Conservation (phyloP, 768 basidiomycete genomes). For the Kondoa subrosea region DNA sequence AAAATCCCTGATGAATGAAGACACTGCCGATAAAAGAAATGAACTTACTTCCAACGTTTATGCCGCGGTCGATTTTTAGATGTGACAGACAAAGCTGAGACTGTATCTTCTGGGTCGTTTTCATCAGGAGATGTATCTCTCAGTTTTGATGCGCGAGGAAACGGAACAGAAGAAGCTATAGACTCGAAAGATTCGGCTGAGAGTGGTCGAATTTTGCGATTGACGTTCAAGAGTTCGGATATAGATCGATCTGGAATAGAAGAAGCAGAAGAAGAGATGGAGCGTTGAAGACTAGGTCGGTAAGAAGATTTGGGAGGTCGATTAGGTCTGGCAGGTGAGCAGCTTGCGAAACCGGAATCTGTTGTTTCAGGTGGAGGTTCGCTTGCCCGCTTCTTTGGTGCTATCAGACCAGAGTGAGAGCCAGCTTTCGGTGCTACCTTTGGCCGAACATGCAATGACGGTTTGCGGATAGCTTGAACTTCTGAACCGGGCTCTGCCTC, state of each 20-base stretch:
- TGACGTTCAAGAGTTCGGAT: neutral
- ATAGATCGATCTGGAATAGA: neutral
- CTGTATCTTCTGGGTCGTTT: neutral
- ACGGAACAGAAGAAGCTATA: slow-evolving; percentile 2
- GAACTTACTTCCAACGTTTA: slow-evolving; percentile 19
- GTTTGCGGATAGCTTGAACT: neutral
- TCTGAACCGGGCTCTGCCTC: neutral
- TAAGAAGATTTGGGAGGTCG: neutral
- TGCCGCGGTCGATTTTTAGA: slow-evolving; percentile 13
- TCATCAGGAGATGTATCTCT: slow-evolving; percentile 10
- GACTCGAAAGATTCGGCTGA: neutral
- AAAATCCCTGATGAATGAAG: neutral
- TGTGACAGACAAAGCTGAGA: neutral
- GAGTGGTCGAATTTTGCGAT: slow-evolving; percentile 9
- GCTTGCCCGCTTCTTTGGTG: neutral
- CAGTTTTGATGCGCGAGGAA: slow-evolving; percentile 2
- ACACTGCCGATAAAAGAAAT: neutral
- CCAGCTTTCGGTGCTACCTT: neutral
- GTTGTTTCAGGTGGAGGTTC: neutral
- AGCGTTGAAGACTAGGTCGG: neutral
- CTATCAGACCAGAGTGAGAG: neutral
- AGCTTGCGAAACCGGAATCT: neutral
- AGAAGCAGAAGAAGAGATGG: neutral
- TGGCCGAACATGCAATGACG: neutral
- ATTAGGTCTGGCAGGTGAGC: neutral